These are phyloP conservation scores for Diutina scorzettiae DNA, from an alignment of 1,139 yeast species.

Conservation along the genomic window DNA sequence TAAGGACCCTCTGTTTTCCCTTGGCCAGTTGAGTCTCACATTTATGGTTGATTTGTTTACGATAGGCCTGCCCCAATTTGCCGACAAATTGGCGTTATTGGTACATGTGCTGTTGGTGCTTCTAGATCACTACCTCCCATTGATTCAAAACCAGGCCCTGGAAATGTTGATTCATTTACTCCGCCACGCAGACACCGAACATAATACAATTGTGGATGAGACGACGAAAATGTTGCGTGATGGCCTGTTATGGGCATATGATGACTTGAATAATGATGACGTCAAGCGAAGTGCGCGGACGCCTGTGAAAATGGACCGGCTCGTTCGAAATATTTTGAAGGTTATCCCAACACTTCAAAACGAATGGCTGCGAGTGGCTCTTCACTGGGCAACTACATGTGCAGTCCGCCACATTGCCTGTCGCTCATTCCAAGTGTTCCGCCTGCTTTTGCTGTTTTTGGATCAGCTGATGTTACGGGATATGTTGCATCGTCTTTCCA, in stretches of 20 bases:
- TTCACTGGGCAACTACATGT: slow-evolving; percentile 94
- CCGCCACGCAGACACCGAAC: slow-evolving; percentile 16
- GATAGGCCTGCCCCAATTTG: slow-evolving; percentile 44
- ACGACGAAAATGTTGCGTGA: slow-evolving; percentile 2
- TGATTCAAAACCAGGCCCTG: slow-evolving; percentile 79
- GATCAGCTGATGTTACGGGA: slow-evolving; percentile 87
- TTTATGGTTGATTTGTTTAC: slow-evolving; percentile 71
- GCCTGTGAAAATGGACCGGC: slow-evolving; percentile 76
- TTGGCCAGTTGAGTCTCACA: slow-evolving; percentile 78
- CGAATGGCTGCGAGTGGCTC: slow-evolving; percentile 76
- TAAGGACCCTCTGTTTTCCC: slow-evolving; percentile 69
- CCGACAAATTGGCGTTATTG: slow-evolving; percentile 54
- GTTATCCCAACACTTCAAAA: slow-evolving; percentile 50
- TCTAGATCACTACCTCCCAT: slow-evolving; percentile 73
- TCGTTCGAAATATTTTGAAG: slow-evolving; percentile 53
- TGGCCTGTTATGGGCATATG: slow-evolving; percentile 62
- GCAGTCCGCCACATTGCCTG: slow-evolving; percentile 97
- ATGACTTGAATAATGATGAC: slow-evolving; percentile 59
- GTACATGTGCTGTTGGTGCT: slow-evolving; percentile 74
- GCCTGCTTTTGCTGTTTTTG: slow-evolving; percentile 65
- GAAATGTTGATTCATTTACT: slow-evolving; percentile 65
- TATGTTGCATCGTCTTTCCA: slow-evolving; percentile 86
- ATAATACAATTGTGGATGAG: background rate
- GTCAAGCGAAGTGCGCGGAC: slow-evolving; percentile 67
- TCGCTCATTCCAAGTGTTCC: slow-evolving; percentile 83